Evolutionary conservation across 192 early-diverging fungal species (phyloP).

Genomic region (Backusella psychrophila): DNA sequence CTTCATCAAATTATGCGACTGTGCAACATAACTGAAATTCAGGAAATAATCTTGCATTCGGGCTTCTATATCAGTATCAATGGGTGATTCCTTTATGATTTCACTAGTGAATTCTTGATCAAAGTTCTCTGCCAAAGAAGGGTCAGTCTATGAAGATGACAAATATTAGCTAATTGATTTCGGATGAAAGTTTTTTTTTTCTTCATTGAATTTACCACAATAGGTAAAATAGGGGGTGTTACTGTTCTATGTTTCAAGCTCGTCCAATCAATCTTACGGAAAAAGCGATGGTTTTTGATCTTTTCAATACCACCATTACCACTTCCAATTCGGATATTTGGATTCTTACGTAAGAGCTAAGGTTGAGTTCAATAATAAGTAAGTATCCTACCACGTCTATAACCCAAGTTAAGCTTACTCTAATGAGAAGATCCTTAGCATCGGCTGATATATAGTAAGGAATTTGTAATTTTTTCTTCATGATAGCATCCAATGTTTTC

Average conservation of each 20-base stretch:
- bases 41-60: slow-evolving; percentile 31
- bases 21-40: slow-evolving; percentile 40
- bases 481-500: slow-evolving; percentile 82
- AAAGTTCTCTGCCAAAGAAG: slow-evolving; percentile 79
- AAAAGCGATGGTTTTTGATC: slow-evolving; percentile 69
- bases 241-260: slow-evolving; percentile 48
- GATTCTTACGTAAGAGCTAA: slow-evolving; percentile 51
- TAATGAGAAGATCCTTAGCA: slow-evolving; percentile 75
- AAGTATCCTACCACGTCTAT: not conserved
- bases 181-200: slow-evolving; percentile 1
- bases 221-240: slow-evolving; percentile 69
- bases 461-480: slow-evolving; percentile 76
- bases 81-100: slow-evolving; percentile 52
- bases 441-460: slow-evolving; percentile 79
- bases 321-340: slow-evolving; percentile 46
- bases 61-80: slow-evolving; percentile 21
- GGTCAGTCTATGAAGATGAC: slow-evolving; percentile 37
- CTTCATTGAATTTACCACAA: slow-evolving; percentile 38
- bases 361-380: not conserved
- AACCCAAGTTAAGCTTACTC: slow-evolving; percentile 29
- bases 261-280: slow-evolving; percentile 75
- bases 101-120: slow-evolving; percentile 69
- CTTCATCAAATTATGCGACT: slow-evolving; percentile 11
- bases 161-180: not conserved
- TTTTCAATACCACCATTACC: slow-evolving; percentile 48